Percentiles rank a stretch among this genome's conserved stretches.
phyloP scores from a whole-genome alignment of 495 filamentous ascomycete genomes.

The Podospora australis region DNA sequence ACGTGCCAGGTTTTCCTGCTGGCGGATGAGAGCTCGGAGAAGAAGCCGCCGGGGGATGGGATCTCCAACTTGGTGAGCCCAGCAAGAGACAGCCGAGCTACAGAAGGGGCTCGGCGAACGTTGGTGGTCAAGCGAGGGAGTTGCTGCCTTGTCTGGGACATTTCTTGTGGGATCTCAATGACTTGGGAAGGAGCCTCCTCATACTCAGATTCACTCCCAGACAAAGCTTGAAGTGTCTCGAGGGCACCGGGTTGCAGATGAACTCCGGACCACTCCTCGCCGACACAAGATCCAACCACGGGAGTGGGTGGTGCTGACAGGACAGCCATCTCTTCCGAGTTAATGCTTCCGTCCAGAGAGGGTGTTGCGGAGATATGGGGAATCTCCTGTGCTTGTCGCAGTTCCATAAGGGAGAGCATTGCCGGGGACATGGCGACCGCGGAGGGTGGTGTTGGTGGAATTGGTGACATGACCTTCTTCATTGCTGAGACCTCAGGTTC shows the following conservation, averaged over 20 bases:
- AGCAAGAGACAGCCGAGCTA: slow-evolving; percentile 40
- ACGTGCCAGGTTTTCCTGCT: slow-evolving; percentile 72
- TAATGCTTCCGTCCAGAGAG: slow-evolving; percentile 81
- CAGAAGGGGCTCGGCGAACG: slow-evolving; percentile 24
- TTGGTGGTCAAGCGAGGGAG: slow-evolving; percentile 34
- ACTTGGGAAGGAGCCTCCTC: slow-evolving; percentile 47
- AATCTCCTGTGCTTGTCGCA: slow-evolving; percentile 47
- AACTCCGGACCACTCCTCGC: slow-evolving; percentile 54
- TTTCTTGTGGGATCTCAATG: slow-evolving; percentile 41
- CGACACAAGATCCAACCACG: slow-evolving; percentile 53
- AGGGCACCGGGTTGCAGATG: slow-evolving; percentile 72
- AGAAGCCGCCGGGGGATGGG: slow-evolving; percentile 86
- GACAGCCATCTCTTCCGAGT: slow-evolving; percentile 74
- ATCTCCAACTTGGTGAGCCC: slow-evolving; percentile 68
- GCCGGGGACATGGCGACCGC: slow-evolving; percentile 74
- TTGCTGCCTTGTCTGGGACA: slow-evolving; percentile 33
- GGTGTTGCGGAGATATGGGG: slow-evolving; percentile 74
- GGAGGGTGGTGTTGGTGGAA: slow-evolving; percentile 68
- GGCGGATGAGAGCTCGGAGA: slow-evolving; percentile 66
- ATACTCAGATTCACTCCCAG: slow-evolving; percentile 46
- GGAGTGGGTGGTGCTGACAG: slow-evolving; percentile 78
- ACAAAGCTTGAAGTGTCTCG: slow-evolving; percentile 69
- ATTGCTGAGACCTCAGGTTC: slow-evolving; percentile 18
- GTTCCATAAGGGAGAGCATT: slow-evolving; percentile 57
- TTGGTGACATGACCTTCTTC: slow-evolving; percentile 49